Evolutionary conservation across 495 filamentous ascomycete genomes (phyloP).

Genomic region (Pseudotulostoma volvatum): DNA sequence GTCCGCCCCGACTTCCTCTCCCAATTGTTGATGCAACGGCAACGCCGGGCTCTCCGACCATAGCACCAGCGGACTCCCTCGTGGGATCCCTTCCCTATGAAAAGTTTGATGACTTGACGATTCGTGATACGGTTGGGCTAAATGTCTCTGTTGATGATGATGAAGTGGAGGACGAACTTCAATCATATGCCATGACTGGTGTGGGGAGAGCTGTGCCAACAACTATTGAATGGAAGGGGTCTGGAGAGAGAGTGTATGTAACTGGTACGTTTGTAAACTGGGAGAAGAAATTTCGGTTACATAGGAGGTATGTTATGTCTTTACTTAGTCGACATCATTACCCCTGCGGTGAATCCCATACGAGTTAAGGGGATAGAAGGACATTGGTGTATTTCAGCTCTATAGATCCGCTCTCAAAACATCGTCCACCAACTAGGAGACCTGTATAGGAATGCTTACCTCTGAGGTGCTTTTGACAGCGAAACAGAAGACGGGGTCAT

Average conservation of each 20-base stretch:
- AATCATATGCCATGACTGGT: constrained; percentile 37
- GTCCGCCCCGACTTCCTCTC: constrained; percentile 74
- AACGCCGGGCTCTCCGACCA: constrained; percentile 72
- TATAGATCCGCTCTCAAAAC: no score
- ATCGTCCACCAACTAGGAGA: no score
- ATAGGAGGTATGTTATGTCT: constrained; percentile 46
- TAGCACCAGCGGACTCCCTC: constrained; percentile 38
- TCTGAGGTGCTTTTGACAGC: constrained; percentile 8
- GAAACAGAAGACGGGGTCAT: constrained; percentile 36
- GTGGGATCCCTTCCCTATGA: constrained; percentile 34
- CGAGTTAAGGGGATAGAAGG: no score
- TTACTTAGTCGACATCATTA: no score
- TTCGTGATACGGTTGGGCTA: constrained; percentile 27
- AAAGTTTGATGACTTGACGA: constrained; percentile 29
- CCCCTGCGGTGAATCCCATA: no score
- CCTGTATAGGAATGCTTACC: no score
- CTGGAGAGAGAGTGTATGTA: constrained; percentile 78
- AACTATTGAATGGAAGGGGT: constrained; percentile 61
- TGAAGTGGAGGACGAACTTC: constrained; percentile 58
- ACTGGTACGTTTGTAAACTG: constrained; percentile 94
- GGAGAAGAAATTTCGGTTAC: constrained; percentile 78
- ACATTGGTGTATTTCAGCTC: no score
- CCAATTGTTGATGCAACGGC: constrained; percentile 81
- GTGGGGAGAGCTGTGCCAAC: constrained; percentile 49
- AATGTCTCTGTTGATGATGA: constrained; percentile 57